phyloP scores from a whole-genome alignment of 805 yeast genomes.

The Wickerhamiella hasegawae region DNA sequence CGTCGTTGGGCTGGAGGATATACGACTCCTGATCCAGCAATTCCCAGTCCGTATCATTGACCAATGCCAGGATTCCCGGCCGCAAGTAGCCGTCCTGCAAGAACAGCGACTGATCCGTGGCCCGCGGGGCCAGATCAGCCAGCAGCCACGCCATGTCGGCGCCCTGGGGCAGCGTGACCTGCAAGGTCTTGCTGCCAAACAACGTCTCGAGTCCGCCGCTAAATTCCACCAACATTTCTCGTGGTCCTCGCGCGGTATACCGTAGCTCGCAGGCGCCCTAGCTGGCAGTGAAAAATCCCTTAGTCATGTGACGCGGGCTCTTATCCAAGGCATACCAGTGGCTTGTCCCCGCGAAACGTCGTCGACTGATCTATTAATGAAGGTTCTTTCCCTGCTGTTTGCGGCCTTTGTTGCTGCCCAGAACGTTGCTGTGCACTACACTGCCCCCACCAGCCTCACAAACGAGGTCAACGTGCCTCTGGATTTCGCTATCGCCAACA shows the following conservation, averaged over 20 bases:
- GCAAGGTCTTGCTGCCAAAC: slow-evolving; percentile 43
- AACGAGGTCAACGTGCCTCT: slow-evolving; percentile 17
- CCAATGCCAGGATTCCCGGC: slow-evolving; percentile 82
- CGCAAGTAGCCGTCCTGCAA: slow-evolving; percentile 70
- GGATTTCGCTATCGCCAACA: slow-evolving; percentile 14
- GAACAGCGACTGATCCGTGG: slow-evolving; percentile 52
- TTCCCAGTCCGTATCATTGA: slow-evolving; percentile 96
- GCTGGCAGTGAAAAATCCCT: no score
- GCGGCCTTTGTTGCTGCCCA: slow-evolving; percentile 7
- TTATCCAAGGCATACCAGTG: no score
- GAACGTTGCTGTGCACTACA: slow-evolving; percentile 2
- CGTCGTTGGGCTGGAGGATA: slow-evolving; percentile 58
- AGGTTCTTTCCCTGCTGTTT: slow-evolving; percentile 1
- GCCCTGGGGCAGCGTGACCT: slow-evolving; percentile 29
- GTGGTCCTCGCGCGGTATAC: no score
- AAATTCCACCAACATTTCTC: slow-evolving; percentile 20
- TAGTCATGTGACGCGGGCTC: no score
- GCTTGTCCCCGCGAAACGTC: no score
- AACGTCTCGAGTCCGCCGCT: slow-evolving; percentile 75
- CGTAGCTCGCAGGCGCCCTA: no score
- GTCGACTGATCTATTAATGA: slow-evolving; percentile 1
- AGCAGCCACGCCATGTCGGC: slow-evolving; percentile 36
- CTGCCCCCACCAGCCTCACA: slow-evolving; percentile 7
- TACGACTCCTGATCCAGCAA: slow-evolving; percentile 78
- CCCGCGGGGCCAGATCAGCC: slow-evolving; percentile 33